These are phyloP conservation scores for Pseudogymnoascus sp. DNA, from an alignment of 2,329 filamentous ascomycete genomes.

Conservation along the genomic window DNA sequence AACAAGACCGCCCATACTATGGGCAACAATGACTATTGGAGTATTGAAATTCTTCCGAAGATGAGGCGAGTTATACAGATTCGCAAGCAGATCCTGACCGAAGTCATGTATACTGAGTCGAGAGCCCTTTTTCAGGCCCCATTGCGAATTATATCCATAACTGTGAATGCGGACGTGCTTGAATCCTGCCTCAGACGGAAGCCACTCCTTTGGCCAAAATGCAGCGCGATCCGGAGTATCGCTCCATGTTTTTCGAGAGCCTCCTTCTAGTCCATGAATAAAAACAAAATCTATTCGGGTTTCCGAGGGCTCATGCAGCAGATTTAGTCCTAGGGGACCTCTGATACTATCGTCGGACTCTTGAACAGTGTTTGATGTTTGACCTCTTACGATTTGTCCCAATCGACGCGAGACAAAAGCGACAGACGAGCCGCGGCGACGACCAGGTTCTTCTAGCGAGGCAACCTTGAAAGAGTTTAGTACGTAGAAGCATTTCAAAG, in stretches of 20 bases:
- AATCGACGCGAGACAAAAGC: too few relatives aligned
- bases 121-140: slow-evolving; percentile 8
- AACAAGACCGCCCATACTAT: slow-evolving; percentile 38
- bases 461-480: too few relatives aligned
- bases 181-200: slow-evolving; percentile 27
- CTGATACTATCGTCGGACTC: not conserved
- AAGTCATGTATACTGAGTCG: slow-evolving; percentile 14
- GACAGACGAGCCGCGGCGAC: too few relatives aligned
- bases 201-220: slow-evolving; percentile 31
- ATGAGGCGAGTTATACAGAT: too few relatives aligned
- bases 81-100: slow-evolving; percentile 7
- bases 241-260: slow-evolving; percentile 29
- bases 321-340: not conserved
- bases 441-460: too few relatives aligned
- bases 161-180: slow-evolving; percentile 8
- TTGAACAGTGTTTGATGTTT: too few relatives aligned
- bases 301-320: not conserved
- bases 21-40: slow-evolving; percentile 37
- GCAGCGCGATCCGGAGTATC: slow-evolving; percentile 18
- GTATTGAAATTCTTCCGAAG: slow-evolving; percentile 16
- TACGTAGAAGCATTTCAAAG: too few relatives aligned
- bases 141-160: slow-evolving; percentile 19
- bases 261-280: slow-evolving; percentile 32
- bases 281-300: slow-evolving; percentile 25
- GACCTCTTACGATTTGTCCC: too few relatives aligned